Evolutionary conservation across 371 early-diverging fungal genomes (phyloP), one percentile per base, ranked within the genome.

Genomic region (Phascolomyces articulosus): DNA sequence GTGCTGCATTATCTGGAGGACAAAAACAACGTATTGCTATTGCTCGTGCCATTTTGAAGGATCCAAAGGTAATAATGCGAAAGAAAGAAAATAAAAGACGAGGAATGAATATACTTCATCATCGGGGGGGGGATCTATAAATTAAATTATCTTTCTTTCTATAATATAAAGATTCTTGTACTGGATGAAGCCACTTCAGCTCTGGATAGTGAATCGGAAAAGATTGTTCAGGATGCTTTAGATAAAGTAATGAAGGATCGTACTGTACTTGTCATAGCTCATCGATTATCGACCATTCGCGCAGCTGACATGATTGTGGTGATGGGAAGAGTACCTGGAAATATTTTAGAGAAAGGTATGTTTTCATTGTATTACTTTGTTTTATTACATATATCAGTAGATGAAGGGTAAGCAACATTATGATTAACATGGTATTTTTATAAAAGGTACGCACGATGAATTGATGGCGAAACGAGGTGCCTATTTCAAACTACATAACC

Each of bases 121-220:
- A n/a, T n/a, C n/a, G n/a, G n/a, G n/a, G n/a, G n/a, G n/a, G n/a
- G n/a, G n/a, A n/a, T n/a, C n/a, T n/a, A n/a, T n/a, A n/a, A n/a
- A n/a, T n/a, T n/a, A n/a, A n/a, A n/a, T n/a, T 13, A 23, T 27
- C 7, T 49, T 9, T 2, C 59, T 26, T 55, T 29, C 7, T 28
- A 28, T 48, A 53, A 15, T 20, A 28, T 2, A 34, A 67, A 83
- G 79, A 73, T 85, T 62, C 77, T 93, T n/a, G 81, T 93, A 21
- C 70, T 92, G 58, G 93, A 93, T 71, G 94, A 95, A 71, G 91
- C 95, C 6, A 94, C 95, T 2, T 82, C 86, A 27, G 88, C 90
- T 20, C 66, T 82, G 41, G 83, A 82, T 63, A 79, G 80, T 8
- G 80, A 88, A 60, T 86, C 88, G 54, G 95, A 95, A 73, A 78